Base-by-base conservation (phyloP, 805 yeast genomes). In the Cyberlindnera meyerae region DNA sequence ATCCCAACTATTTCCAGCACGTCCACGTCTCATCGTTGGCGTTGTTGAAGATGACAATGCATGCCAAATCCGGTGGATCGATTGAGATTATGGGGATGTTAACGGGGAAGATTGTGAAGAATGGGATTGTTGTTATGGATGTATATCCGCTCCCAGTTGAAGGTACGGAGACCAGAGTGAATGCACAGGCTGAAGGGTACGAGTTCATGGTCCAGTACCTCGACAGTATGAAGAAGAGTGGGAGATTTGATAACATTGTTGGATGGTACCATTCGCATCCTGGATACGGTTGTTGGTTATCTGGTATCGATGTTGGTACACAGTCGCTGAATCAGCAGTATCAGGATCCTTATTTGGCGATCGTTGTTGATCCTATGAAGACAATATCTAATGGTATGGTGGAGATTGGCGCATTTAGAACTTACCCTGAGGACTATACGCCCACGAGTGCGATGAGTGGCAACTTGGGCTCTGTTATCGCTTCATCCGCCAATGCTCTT, bases 211-310 rank as follows among this genome's bases (percentile, higher is more conserved):
- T 89, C 2, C 80, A 77, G 42, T 88, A 84, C 58, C 63, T 84
- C 34, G 79, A 79, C 37, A 64, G 70, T 28, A 57, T 75, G 43
- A 73, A 74, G 52, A 59, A 63, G 18, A 63, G 70, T 14, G 75
- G 75, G 1, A 58, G 73, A n/a, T 42, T 55, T n/a, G 81, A 83
- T 44, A 73, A 83, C 48, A 82, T 90, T 16, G 85, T 93, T 12
- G 98, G 98, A 8, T 90, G 98, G 98, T 90, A 93, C 61, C 98
- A 90, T 60, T 87, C 97, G 70, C 98, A 90, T 59, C 98, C 98
- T 0, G 96, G 96, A 0, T 90, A 88, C 58, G 97, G 96, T 13
- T 89, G 97, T 58, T 90, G 97, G 96, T 61, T 90, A 29, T 80
- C 93, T 37, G 94, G 93, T 4, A 87, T 90, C 27, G 97, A 90